These are phyloP conservation scores for Plasmopara halstedii DNA, from an alignment of 352 stramenopile species.

Conservation along the genomic window DNA sequence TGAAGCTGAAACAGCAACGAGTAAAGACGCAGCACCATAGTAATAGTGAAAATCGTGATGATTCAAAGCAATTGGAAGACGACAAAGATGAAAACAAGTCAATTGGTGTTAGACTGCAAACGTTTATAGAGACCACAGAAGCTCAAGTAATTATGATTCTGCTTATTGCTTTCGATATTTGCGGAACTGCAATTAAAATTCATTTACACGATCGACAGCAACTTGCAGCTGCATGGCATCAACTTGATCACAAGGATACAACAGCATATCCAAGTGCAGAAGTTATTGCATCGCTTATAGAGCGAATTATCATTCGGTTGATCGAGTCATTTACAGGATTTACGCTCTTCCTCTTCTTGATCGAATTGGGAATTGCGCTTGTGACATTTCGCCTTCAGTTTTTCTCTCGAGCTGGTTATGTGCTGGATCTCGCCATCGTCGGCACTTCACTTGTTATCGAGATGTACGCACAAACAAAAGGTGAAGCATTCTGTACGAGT, in stretches of 20 bases:
- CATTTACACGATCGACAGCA: slow-evolving; percentile 31
- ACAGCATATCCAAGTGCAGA: not conserved
- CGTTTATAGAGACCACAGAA: slow-evolving; percentile 48
- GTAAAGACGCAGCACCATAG: slow-evolving; percentile 3
- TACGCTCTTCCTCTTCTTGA: slow-evolving; percentile 49
- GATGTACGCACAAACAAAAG: slow-evolving; percentile 45
- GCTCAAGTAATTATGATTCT: slow-evolving; percentile 39
- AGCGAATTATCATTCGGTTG: slow-evolving; percentile 20
- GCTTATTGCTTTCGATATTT: slow-evolving; percentile 45
- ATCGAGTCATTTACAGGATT: slow-evolving; percentile 54
- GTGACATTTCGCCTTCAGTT: slow-evolving; percentile 40
- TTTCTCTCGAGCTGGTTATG: slow-evolving; percentile 51
- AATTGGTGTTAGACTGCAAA: slow-evolving; percentile 12
- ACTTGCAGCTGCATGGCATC: no score
- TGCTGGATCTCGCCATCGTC: slow-evolving; percentile 38
- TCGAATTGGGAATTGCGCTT: slow-evolving; percentile 41
- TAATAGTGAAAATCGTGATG: not conserved
- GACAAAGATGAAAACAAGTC: slow-evolving; percentile 2
- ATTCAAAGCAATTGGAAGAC: not conserved
- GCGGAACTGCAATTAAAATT: slow-evolving; percentile 26
- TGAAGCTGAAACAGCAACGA: slow-evolving; percentile 14
- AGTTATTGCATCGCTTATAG: slow-evolving; percentile 1
- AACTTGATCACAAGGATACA: slow-evolving; percentile 3
- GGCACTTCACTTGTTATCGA: slow-evolving; percentile 26
- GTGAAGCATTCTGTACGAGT: slow-evolving; percentile 14